Evolutionary conservation across 169 alveolate species (phyloP), one percentile per base, ranked within the genome.

Genomic region (Babesia divergens): DNA sequence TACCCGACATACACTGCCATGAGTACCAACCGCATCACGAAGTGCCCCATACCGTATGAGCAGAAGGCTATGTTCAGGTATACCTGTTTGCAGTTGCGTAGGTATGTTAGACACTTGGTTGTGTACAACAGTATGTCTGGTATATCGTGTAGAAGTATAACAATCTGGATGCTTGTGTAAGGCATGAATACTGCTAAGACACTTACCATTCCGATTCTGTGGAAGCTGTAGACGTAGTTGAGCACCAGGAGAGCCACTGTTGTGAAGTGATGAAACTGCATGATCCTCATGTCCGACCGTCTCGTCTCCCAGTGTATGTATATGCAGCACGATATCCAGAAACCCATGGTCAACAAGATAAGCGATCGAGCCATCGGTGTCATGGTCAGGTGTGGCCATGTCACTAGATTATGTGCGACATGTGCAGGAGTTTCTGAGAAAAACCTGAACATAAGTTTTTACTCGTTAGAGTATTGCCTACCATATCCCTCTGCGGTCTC

Each of bases 111-210:
- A 4, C 74, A 22, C 68, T 88, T 88, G 46, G 91, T 75, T 37
- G 55, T 22, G 50, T 68, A 88, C 6, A 88, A 80, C 43, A 60
- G 53, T 37, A 88, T 84, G 59, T 88, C 93, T 34, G 89, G 90
- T n/a, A 88, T 68, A 60, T 88, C 93, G 71, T 88, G 93, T 34
- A 88, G 59, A 52, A 88, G 55, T 26, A 79, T 79, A 32, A 79
- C 68, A 6, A 79, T 16, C 87, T 79, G 55, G 24, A 59, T 5
- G n/a, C n/a, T n/a, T n/a, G n/a, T n/a, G n/a, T n/a, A n/a, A n/a
- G n/a, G n/a, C n/a, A n/a, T n/a, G n/a, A n/a, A n/a, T n/a, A n/a
- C n/a, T n/a, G n/a, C n/a, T n/a, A n/a, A n/a, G 42, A 6, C 28
- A 31, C 24, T 6, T 40, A 79, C 87, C 49, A 65, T 11, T 3